A percentile compares a stretch with the other conserved stretches of the same genome.
These are phyloP conservation scores for Lactarius hatsudake DNA, from an alignment of 768 basidiomycete genomes.

Conservation along the genomic window DNA sequence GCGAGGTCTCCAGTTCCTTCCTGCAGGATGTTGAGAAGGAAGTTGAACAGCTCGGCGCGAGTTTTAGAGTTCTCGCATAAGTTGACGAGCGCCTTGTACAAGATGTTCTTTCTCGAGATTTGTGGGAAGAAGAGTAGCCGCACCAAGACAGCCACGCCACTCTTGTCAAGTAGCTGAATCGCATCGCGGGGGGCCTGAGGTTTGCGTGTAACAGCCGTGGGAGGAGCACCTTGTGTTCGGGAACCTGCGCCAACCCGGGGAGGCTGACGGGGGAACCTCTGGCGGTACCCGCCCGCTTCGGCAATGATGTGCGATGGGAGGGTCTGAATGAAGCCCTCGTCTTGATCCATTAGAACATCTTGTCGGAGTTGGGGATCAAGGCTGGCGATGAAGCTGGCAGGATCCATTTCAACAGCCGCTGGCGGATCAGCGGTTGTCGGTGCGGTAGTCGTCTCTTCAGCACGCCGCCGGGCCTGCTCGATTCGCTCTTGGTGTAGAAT, in stretches of 20 bases:
- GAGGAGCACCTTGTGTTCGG: constrained; percentile 21
- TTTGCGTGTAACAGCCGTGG: constrained; percentile 44
- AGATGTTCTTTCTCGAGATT: constrained; percentile 75
- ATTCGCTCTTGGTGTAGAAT: constrained; percentile 93
- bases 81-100: constrained; percentile 90
- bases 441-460: constrained; percentile 37
- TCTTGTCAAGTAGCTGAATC: constrained; percentile 88
- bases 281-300: constrained; percentile 73
- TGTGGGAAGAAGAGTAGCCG: constrained; percentile 97
- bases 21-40: constrained; percentile 90
- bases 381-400: constrained; percentile 88
- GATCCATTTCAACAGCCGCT: constrained; percentile 62
- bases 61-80: constrained; percentile 94
- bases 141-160: constrained; percentile 83
- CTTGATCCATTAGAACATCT: constrained; percentile 86
- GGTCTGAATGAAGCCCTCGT: constrained; percentile 78
- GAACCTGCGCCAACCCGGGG: constrained; percentile 19
- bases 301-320: constrained; percentile 85
- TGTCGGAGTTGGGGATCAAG: constrained; percentile 87
- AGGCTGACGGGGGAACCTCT: constrained; percentile 37
- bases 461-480: constrained; percentile 65
- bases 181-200: constrained; percentile 70
- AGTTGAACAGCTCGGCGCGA: constrained; percentile 87
- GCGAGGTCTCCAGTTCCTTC: constrained; percentile 92
- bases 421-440: constrained; percentile 41